Percentiles rank a stretch among this genome's conserved stretches.
Evolutionary conservation across 345 rosid genomes (phyloP).

Genomic region (Orychophragmus violaceus): DNA sequence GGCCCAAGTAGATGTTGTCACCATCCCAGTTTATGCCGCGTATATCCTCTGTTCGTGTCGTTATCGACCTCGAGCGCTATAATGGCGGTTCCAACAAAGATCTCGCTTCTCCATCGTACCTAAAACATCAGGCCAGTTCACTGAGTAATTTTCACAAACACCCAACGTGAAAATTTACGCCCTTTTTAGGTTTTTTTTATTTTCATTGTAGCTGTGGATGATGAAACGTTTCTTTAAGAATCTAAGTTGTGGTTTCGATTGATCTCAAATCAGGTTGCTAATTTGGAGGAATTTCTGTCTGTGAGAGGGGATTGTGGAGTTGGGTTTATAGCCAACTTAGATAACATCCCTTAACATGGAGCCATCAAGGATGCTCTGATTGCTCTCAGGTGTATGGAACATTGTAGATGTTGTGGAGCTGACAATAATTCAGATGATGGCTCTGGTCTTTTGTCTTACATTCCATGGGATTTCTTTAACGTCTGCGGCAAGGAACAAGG

Average conservation of each 20-base stretch:
- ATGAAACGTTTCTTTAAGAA: too few relatives aligned
- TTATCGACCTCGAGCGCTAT: too few relatives aligned
- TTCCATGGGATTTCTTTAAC: slow-evolving; percentile 87
- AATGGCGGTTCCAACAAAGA: slow-evolving; percentile 1
- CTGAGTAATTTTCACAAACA: not conserved
- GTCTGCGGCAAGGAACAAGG: slow-evolving; percentile 76
- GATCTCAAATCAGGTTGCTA: slow-evolving; percentile 47
- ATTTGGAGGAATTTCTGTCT: slow-evolving; percentile 77
- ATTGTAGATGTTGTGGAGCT: slow-evolving; percentile 99
- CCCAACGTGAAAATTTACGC: not conserved
- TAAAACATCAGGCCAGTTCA: slow-evolving; percentile 44
- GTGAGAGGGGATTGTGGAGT: slow-evolving; percentile 99
- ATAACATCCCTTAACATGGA: slow-evolving; percentile 77
- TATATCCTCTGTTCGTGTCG: slow-evolving; percentile 41
- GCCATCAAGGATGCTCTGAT: slow-evolving; percentile 72
- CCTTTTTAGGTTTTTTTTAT: too few relatives aligned
- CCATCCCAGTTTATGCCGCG: too few relatives aligned
- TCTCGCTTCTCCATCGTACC: slow-evolving; percentile 26
- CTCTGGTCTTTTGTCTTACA: slow-evolving; percentile 90
- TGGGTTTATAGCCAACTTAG: slow-evolving; percentile 97
- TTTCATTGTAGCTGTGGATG: too few relatives aligned
- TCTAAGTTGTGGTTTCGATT: not conserved
- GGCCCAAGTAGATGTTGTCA: too few relatives aligned
- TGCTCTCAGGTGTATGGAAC: slow-evolving; percentile 98
- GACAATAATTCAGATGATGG: slow-evolving; percentile 99